Percentiles rank a stretch among this genome's conserved stretches.
phyloP scores from a whole-genome alignment of 129 eudicot genomes.

The Logfia minima region DNA sequence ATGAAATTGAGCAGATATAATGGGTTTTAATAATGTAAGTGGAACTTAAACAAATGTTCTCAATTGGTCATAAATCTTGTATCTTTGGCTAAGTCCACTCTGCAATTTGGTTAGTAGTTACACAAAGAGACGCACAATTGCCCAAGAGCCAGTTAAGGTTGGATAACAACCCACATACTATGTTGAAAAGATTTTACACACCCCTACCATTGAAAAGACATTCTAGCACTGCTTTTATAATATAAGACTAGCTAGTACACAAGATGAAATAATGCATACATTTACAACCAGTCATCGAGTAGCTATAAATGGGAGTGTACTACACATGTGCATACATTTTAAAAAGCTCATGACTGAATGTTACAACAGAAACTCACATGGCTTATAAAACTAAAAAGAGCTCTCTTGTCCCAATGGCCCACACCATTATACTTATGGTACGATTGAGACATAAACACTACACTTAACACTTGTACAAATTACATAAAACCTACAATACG shows the following conservation, averaged over 20 bases:
- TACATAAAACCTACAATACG: background rate
- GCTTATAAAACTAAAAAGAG: slow-evolving; percentile 15
- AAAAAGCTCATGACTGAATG: background rate
- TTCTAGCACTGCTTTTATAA: background rate
- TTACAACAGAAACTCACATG: slow-evolving; percentile 14
- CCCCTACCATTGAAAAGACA: background rate
- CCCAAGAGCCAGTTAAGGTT: background rate
- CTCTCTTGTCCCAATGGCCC: slow-evolving; percentile 8
- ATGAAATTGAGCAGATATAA: slow-evolving; percentile 7
- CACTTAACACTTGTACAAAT: slow-evolving; percentile 11
- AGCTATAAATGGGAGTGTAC: slow-evolving; percentile 21
- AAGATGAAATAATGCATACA: slow-evolving; percentile 9
- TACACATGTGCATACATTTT: slow-evolving; percentile 20
- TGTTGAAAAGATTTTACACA: background rate
- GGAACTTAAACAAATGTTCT: slow-evolving; percentile 2
- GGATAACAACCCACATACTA: background rate
- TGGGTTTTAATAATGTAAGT: slow-evolving; percentile 2
- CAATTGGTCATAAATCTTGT: slow-evolving; percentile 15
- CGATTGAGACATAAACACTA: background rate
- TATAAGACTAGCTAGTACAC: slow-evolving; percentile 10
- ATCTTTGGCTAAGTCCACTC: background rate
- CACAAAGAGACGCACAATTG: background rate
- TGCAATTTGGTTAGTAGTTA: background rate
- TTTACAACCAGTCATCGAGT: slow-evolving; percentile 3
- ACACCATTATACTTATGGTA: background rate